Conservation (phyloP, 2,329 filamentous ascomycete species). For the Onygenales sp. region DNA sequence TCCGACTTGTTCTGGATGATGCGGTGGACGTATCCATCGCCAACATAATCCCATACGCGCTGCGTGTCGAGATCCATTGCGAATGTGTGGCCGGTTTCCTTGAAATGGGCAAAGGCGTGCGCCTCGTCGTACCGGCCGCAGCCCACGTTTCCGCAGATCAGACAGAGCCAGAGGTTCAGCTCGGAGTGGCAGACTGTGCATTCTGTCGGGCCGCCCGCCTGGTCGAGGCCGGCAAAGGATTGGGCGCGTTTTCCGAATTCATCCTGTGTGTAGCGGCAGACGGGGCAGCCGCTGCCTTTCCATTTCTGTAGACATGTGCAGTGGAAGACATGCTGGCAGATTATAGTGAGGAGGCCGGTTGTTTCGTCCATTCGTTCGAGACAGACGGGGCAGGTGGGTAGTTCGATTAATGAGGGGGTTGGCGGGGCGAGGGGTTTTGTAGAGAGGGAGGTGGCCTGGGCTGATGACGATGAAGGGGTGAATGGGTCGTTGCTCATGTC, state of each 20-base stretch:
- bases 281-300: conserved; percentile 87
- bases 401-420: conserved; percentile 76
- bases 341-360: conserved; percentile 85
- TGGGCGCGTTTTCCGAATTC: conserved; percentile 37
- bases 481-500: conserved; percentile 57
- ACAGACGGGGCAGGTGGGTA: conserved; percentile 93
- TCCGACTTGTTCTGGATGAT: conserved; percentile 90
- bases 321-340: conserved; percentile 96
- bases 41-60: conserved; percentile 95
- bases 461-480: conserved; percentile 31
- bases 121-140: conserved; percentile 92
- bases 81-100: conserved; percentile 80
- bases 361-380: conserved; percentile 98
- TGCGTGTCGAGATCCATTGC: conserved; percentile 88
- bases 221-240: conserved; percentile 47
- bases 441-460: conserved; percentile 32
- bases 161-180: conserved; percentile 85
- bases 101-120: conserved; percentile 89
- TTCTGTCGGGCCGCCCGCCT: conserved; percentile 32
- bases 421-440: conserved; percentile 58
- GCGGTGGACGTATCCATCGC: conserved; percentile 90
- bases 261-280: conserved; percentile 80
- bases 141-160: conserved; percentile 85
- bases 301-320: conserved; percentile 94
- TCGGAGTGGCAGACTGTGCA: conserved; percentile 74